Percentiles rank a stretch among this genome's conserved stretches.
phyloP scores from a whole-genome alignment of 2,329 filamentous ascomycete genomes.

The Clonostachys rosea region DNA sequence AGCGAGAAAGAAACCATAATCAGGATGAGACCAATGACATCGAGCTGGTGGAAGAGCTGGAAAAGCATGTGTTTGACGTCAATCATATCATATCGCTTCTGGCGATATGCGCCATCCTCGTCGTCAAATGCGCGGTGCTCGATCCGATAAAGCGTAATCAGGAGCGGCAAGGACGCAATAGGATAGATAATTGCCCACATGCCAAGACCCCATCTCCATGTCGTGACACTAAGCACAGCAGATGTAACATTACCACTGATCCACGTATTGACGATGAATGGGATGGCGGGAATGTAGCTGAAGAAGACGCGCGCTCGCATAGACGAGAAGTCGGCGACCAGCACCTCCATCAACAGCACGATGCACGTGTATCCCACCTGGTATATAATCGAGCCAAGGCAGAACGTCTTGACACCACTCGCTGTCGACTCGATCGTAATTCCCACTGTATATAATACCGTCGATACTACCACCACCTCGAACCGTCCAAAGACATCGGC shows the following conservation, averaged over 20 bases:
- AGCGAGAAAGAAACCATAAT: slow-evolving; percentile 40
- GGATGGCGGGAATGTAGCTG: slow-evolving; percentile 55
- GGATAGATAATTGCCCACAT: slow-evolving; percentile 62
- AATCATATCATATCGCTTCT: neutral
- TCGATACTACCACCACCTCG: slow-evolving; percentile 50
- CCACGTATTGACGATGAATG: slow-evolving; percentile 61
- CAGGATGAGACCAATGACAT: slow-evolving; percentile 41
- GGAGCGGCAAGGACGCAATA: slow-evolving; percentile 47
- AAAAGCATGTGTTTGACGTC: neutral
- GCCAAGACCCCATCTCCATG: slow-evolving; percentile 59
- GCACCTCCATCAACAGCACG: slow-evolving; percentile 53
- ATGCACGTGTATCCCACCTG: slow-evolving; percentile 55
- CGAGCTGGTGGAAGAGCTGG: slow-evolving; percentile 49
- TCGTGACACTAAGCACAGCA: slow-evolving; percentile 41
- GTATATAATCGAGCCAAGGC: slow-evolving; percentile 49
- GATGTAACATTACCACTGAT: slow-evolving; percentile 52
- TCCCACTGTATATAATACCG: slow-evolving; percentile 49
- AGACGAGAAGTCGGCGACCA: slow-evolving; percentile 57
- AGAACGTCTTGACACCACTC: slow-evolving; percentile 41
- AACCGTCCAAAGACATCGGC: slow-evolving; percentile 59
- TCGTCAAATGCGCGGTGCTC: slow-evolving; percentile 13
- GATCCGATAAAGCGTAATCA: slow-evolving; percentile 31
- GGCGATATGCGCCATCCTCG: neutral
- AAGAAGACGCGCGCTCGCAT: slow-evolving; percentile 55
- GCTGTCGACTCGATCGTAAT: slow-evolving; percentile 50